These are phyloP conservation scores for thale cress (Arabidopsis thaliana) DNA, from an alignment of 345 rosid species.

Conservation along the genomic window DNA sequence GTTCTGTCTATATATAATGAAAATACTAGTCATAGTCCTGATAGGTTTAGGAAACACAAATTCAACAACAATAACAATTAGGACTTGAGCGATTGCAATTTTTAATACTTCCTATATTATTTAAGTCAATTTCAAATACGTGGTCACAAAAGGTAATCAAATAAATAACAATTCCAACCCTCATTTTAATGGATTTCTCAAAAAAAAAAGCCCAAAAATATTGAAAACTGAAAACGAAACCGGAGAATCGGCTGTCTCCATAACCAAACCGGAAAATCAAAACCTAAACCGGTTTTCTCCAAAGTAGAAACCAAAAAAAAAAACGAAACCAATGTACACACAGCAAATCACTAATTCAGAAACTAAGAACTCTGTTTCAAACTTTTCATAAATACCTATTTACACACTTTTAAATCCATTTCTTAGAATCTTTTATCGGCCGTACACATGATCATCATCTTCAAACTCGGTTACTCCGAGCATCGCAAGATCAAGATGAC, in stretches of 20 bases:
- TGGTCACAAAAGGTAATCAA: background rate
- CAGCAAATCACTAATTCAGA: constrained; percentile 34
- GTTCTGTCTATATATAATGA: background rate
- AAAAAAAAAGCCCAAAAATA: constrained; percentile 34
- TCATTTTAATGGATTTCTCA: background rate
- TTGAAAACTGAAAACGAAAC: constrained; percentile 12
- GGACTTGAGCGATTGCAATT: too few species aligned
- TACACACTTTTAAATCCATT: constrained; percentile 29
- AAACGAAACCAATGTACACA: constrained; percentile 38
- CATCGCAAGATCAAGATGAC: constrained; percentile 94
- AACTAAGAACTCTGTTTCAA: constrained; percentile 37
- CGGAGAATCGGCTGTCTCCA: constrained; percentile 10
- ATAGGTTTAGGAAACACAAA: background rate
- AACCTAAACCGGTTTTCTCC: constrained; percentile 41
- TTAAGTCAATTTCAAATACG: too few species aligned
- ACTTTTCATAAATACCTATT: constrained; percentile 40
- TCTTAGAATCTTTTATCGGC: constrained; percentile 50
- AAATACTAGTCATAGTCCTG: background rate
- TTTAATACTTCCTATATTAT: too few species aligned
- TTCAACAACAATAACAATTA: background rate
- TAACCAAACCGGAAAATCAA: constrained; percentile 39
- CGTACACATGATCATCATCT: constrained; percentile 66
- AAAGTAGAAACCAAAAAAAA: background rate
- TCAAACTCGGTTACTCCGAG: constrained; percentile 86
- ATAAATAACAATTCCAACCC: constrained; percentile 31